Conservation (phyloP, 305 asterid genomes). For the Fraxinus nigra region DNA sequence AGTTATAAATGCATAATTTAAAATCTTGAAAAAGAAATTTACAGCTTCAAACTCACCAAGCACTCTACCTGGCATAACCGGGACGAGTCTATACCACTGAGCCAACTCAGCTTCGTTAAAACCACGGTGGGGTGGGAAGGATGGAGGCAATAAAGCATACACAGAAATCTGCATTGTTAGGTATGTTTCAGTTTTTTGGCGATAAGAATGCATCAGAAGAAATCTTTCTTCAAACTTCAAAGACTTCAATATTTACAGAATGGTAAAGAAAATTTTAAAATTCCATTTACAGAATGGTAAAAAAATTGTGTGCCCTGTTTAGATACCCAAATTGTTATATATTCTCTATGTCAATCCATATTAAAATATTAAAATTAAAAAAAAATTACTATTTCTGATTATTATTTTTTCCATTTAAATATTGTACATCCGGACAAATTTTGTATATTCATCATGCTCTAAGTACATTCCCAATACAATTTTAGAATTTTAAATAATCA, state of each 20-base stretch:
- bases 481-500: too few species aligned
- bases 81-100: not conserved
- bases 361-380: too few species aligned
- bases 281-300: not conserved
- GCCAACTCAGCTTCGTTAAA: constrained; percentile 5
- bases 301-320: not conserved
- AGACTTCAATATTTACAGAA: not conserved
- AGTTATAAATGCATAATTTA: constrained; percentile 9
- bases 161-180: not conserved
- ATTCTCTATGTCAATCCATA: too few species aligned
- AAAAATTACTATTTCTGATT: not conserved
- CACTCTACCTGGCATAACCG: constrained; percentile 21
- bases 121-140: constrained; percentile 22
- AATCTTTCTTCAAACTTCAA: not conserved
- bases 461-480: too few species aligned
- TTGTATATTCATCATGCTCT: not conserved
- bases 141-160: not conserved
- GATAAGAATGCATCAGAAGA: not conserved
- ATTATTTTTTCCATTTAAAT: not conserved
- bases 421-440: not conserved
- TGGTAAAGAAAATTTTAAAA: not conserved
- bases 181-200: not conserved
- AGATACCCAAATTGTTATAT: not conserved
- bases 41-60: constrained; percentile 43
- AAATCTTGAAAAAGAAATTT: constrained; percentile 10